These are phyloP conservation scores for Hyphodiscus sp. DNA, from an alignment of 2,329 filamentous ascomycete genomes.

Conservation along the genomic window DNA sequence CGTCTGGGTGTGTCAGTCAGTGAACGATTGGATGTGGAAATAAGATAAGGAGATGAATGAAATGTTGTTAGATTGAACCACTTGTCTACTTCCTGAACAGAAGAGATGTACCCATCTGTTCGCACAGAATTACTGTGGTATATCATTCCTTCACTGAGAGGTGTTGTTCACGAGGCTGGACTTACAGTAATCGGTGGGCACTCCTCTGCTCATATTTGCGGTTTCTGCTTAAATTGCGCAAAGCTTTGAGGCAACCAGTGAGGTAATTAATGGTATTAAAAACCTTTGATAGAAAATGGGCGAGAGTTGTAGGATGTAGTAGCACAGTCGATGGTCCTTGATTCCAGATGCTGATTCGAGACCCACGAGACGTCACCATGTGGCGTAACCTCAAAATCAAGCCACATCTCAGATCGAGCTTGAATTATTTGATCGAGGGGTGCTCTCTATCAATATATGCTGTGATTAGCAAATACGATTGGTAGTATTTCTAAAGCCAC, in stretches of 20 bases:
- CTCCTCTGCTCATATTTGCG: slow-evolving; percentile 5
- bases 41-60: not conserved
- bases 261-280: too few species aligned
- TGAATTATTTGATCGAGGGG: not conserved
- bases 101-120: not conserved
- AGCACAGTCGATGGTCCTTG: not conserved
- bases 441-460: too few species aligned
- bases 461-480: too few species aligned
- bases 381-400: not conserved
- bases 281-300: too few species aligned
- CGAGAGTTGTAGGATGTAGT: too few species aligned
- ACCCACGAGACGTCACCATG: not conserved
- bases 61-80: not conserved
- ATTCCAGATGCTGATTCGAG: not conserved
- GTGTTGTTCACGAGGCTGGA: slow-evolving; percentile 5
- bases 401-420: not conserved
- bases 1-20: slow-evolving; percentile 44
- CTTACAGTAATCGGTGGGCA: slow-evolving; percentile 36
- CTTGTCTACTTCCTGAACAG: not conserved
- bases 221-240: not conserved
- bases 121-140: not conserved
- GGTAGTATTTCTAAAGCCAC: too few species aligned
- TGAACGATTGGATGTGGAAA: not conserved
- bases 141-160: not conserved
- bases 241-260: not conserved